Percentiles rank a stretch among this genome's conserved stretches.
phyloP scores from a whole-genome alignment of 1,284 basidiomycete genomes.

The Sporisorium sorghi region DNA sequence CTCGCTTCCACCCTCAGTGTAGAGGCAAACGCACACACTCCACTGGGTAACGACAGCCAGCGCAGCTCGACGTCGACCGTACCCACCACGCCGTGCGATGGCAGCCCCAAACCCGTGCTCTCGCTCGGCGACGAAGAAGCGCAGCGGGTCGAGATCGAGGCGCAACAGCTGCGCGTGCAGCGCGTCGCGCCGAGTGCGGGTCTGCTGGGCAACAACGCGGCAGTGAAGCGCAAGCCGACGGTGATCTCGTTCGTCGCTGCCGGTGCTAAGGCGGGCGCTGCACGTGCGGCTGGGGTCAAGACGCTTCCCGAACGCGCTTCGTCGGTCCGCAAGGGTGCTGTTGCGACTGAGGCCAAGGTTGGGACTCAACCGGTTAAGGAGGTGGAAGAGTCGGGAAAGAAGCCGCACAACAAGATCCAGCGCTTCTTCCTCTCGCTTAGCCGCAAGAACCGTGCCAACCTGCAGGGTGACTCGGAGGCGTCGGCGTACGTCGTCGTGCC shows the following conservation, averaged over 20 bases:
- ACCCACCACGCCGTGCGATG: slow-evolving; percentile 27
- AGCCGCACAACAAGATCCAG: slow-evolving; percentile 28
- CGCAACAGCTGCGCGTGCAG: slow-evolving; percentile 22
- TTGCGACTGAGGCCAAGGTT: too few species aligned
- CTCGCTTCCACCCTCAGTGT: slow-evolving; percentile 5
- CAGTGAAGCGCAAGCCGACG: slow-evolving; percentile 25
- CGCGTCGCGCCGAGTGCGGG: slow-evolving; percentile 4
- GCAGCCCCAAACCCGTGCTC: slow-evolving; percentile 18
- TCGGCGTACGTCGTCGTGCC: background rate
- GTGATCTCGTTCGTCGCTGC: slow-evolving; percentile 30
- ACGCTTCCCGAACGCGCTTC: slow-evolving; percentile 1
- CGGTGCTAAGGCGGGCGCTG: background rate
- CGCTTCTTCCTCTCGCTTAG: slow-evolving; percentile 40
- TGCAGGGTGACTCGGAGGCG: slow-evolving; percentile 3
- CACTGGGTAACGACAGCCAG: slow-evolving; percentile 7
- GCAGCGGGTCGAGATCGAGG: slow-evolving; percentile 37
- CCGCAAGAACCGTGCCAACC: slow-evolving; percentile 21
- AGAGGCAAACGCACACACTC: background rate
- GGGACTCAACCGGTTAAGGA: background rate
- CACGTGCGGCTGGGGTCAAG: background rate
- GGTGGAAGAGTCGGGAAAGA: slow-evolving; percentile 1
- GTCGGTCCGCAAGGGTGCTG: background rate
- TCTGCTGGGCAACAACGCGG: background rate
- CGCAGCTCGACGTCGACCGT: slow-evolving; percentile 29
- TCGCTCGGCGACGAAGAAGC: slow-evolving; percentile 48